These are phyloP conservation scores for Rubia tinctorum DNA, from an alignment of 305 asterid genomes.

Conservation along the genomic window DNA sequence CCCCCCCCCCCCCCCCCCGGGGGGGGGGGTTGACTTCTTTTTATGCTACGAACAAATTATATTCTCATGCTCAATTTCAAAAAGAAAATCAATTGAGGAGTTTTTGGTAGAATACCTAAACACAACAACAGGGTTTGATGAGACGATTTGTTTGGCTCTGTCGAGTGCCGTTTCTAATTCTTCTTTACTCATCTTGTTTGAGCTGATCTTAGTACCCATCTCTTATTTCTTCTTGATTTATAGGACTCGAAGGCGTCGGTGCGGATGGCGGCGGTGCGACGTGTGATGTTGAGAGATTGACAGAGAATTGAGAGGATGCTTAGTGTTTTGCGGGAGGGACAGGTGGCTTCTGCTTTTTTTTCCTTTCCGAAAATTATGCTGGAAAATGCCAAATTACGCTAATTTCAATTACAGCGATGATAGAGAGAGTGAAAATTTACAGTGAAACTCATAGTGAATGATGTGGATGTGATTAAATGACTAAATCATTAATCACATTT, in stretches of 20 bases:
- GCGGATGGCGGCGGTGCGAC: slow-evolving; percentile 1
- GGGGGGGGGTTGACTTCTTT: not conserved
- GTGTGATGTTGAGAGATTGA: not conserved
- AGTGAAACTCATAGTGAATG: too few species aligned
- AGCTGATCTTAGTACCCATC: slow-evolving; percentile 76
- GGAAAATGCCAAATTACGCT: too few species aligned
- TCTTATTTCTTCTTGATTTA: not conserved
- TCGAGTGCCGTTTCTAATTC: slow-evolving; percentile 56
- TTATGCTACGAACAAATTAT: not conserved
- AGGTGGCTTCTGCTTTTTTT: too few species aligned
- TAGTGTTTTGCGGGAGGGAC: too few species aligned
- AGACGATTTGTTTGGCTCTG: slow-evolving; percentile 65
- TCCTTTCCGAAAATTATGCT: too few species aligned
- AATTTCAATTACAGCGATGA: too few species aligned
- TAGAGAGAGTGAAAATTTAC: too few species aligned
- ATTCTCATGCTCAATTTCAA: not conserved
- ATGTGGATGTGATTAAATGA: too few species aligned
- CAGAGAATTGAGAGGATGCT: not conserved
- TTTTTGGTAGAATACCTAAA: slow-evolving; percentile 46
- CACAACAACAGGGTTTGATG: slow-evolving; percentile 72
- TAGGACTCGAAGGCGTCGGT: not conserved
- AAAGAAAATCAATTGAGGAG: not conserved
- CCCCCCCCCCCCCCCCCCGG: too few species aligned
- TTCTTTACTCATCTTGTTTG: slow-evolving; percentile 38
- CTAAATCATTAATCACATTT: too few species aligned